Conservation (phyloP, 2,329 filamentous ascomycete genomes). For the Hirsutella minnesotensis region DNA sequence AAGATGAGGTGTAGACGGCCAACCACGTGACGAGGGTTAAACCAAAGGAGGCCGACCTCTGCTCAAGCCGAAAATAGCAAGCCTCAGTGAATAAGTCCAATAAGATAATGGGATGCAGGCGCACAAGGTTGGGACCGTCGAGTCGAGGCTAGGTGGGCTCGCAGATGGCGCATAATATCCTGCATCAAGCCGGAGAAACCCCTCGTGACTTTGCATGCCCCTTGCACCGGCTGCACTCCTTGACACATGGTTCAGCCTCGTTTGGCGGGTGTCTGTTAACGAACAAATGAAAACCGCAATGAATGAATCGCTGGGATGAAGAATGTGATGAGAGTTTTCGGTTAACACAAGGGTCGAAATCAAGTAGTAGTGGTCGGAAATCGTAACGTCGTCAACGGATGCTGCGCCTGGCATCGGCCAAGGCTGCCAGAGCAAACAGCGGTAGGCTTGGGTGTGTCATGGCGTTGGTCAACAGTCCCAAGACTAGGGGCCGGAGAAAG, state of each 20-base stretch:
- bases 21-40: too few species aligned
- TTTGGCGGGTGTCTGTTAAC: neutral
- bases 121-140: too few species aligned
- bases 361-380: constrained; percentile 7
- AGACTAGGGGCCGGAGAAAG: too few species aligned
- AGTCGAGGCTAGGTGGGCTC: too few species aligned
- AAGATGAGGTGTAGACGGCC: too few species aligned
- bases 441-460: neutral
- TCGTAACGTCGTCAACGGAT: constrained; percentile 18
- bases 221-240: neutral
- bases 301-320: neutral
- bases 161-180: neutral
- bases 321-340: constrained; percentile 6
- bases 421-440: neutral
- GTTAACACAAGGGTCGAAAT: constrained; percentile 7
- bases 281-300: neutral
- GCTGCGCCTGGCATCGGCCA: neutral
- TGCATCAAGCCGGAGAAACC: neutral
- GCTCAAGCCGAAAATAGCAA: neutral
- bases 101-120: neutral
- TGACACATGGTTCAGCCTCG: neutral
- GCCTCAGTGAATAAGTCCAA: neutral
- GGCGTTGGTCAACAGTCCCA: neutral
- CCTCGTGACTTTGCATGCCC: neutral
- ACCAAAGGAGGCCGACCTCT: too few species aligned